phyloP scores from a whole-genome alignment of 2,329 filamentous ascomycete species.

The Helminthosporium solani region DNA sequence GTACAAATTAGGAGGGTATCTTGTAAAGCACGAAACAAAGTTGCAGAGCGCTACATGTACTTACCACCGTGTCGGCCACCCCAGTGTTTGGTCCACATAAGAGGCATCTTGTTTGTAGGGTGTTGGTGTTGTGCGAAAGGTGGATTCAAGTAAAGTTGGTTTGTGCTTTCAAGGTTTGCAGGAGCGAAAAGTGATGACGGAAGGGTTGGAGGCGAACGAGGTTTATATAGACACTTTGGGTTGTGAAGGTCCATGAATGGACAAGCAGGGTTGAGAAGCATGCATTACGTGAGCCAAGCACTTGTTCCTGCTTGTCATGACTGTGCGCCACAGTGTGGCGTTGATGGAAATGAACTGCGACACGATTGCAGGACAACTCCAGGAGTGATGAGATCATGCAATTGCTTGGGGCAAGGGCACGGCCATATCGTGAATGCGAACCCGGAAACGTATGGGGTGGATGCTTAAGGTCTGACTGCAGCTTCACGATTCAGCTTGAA shows the following conservation, averaged over 20 bases:
- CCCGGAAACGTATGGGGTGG: too few relatives aligned
- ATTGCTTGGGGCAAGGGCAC: too few relatives aligned
- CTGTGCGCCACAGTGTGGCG: background rate
- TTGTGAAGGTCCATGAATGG: background rate
- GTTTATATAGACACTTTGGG: slow-evolving; percentile 12
- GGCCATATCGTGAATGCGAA: too few relatives aligned
- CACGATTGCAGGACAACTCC: background rate
- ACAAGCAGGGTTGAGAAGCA: slow-evolving; percentile 1
- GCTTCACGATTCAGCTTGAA: too few relatives aligned
- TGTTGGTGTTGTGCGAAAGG: slow-evolving; percentile 13
- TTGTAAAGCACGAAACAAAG: too few relatives aligned
- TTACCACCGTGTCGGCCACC: slow-evolving; percentile 47
- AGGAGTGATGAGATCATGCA: too few relatives aligned
- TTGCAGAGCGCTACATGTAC: too few relatives aligned
- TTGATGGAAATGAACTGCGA: background rate
- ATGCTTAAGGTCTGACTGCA: too few relatives aligned
- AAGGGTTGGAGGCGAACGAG: slow-evolving; percentile 8
- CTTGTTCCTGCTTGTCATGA: slow-evolving; percentile 2
- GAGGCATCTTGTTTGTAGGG: slow-evolving; percentile 41
- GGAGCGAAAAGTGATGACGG: background rate
- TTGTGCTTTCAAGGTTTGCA: background rate
- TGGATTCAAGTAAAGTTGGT: slow-evolving; percentile 2
- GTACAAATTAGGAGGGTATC: slow-evolving; percentile 1
- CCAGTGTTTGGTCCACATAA: slow-evolving; percentile 51
- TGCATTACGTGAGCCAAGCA: slow-evolving; percentile 11